Base-by-base conservation (phyloP, 2,329 filamentous ascomycete species). In the Coleophoma eucalyptorum region DNA sequence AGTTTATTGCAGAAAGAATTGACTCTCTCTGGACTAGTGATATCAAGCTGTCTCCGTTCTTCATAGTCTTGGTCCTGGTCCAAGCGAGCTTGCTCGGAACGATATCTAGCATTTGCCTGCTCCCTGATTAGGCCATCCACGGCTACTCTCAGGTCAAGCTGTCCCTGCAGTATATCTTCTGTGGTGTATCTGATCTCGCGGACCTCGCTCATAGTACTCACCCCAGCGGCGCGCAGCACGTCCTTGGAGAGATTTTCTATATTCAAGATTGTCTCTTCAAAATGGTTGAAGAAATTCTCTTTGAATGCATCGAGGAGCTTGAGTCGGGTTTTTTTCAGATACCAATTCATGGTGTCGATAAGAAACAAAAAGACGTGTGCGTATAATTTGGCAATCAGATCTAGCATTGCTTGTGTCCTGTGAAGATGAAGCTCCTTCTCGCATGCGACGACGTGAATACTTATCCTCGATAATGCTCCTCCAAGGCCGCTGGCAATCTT, bases 281-380 rank as follows among this genome's bases (percentile, higher is more conserved):
- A 61, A 3, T 52, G 34, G 12, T 58, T 50, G 37, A 51, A 59
- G 19, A 61, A 55, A 35, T 57, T 54, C 35, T 59, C 54, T 21
- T 53, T 56, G 13, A 63, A 51, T 15, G 55, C 55, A 32, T 55
- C 46, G n/a, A 55, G 48, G 8, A 59, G 19, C 5, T 54, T 48
- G 11, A 52, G 48, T 15, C 45, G 42, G 5, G 48, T 43, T 48
- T 55, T 60, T 21, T 59, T 55, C 10, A 48, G 48, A 46, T 60
- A 60, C 59, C 58, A 63, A 8, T 53, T 48, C 50, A 63, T 54
- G 34, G 56, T 54, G 42, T 59, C 55, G 20, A 51, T 46, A 7
- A 61, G 47, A 37, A 62, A 63, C 11, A 59, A 48, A 45, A 63
- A 62, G 20, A 63, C 54, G 37, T 61, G 57, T 2, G 55, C 56